Evolutionary conservation across 345 rosid genomes (phyloP), one percentile per base, ranked within the genome.

Genomic region (Lepidium sativum): DNA sequence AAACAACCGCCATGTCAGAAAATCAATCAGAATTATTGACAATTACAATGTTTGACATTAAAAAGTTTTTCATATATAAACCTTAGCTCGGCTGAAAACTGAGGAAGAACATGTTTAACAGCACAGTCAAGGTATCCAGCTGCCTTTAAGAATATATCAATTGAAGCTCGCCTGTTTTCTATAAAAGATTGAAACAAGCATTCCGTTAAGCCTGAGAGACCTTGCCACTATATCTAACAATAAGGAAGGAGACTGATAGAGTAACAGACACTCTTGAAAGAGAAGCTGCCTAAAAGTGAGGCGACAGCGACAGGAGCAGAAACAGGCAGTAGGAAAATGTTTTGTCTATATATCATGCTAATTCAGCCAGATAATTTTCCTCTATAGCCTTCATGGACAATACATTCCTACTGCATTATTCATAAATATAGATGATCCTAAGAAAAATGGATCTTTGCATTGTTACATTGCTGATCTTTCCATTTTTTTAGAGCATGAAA

Each of bases 111-210:
- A 76, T 86, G 80, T 50, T 82, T 86, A 59, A 91, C 81, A 57
- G 97, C 99, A 77, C 87, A 91, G 72, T 95, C 99, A 67, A 95
- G 77, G 73, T 85, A 86, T 65, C 99, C 99, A 33, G 96, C 95
- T 40, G 97, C 99, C 83, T 86, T 88, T 78, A 95, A 77, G 86
- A 95, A 91, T 53, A 88, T 80, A 75, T 95, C 96, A 45, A 95
- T 47, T 0, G 96, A 81, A 38, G 91, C 89, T 70, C 92, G 82
- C 80, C 95, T 86, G 81, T 81, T 86, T 69, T 91, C 97, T 95
- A 71, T 31, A 62, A 52, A 21, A 67, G 4, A 65, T 45, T 38
- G 8, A 54, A 54, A 49, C 8, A 67, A 14, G 37, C 35, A 47
- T 40, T 9, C 17, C 17, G 3, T 54, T 54, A 59, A 18, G 37